Evolutionary conservation across 495 filamentous ascomycete species (phyloP).

Genomic region (Clavariopsis aquatica): DNA sequence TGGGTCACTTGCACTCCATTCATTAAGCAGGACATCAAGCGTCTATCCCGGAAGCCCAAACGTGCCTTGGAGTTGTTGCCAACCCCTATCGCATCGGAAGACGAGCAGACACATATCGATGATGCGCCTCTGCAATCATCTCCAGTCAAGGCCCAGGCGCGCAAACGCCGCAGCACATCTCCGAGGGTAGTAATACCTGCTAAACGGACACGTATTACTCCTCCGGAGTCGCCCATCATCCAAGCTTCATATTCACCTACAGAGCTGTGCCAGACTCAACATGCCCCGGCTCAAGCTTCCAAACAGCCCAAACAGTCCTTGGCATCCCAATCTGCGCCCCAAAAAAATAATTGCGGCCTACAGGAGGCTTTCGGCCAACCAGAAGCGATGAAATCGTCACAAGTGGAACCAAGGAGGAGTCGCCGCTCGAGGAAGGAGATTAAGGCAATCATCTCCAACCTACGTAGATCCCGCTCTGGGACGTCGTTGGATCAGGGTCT

Average conservation of each 20-base stretch:
- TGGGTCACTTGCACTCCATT: conserved; percentile 38
- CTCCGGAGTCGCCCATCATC: neutral
- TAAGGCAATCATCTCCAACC: neutral
- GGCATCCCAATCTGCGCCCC: neutral
- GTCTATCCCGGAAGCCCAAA: conserved; percentile 11
- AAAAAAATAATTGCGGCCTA: neutral
- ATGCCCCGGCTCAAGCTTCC: neutral
- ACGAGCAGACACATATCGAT: neutral
- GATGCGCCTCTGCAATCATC: conserved; percentile 16
- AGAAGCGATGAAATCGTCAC: neutral
- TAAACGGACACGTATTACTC: conserved; percentile 13
- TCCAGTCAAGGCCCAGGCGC: conserved; percentile 2
- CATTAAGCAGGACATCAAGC: conserved; percentile 24
- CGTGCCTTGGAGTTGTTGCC: conserved; percentile 13
- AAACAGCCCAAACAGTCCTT: neutral
- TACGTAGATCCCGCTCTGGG: neutral
- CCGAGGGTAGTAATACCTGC: conserved; percentile 18
- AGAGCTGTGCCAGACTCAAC: neutral
- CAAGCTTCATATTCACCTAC: neutral
- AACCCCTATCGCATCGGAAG: conserved; percentile 9
- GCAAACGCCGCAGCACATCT: conserved; percentile 2
- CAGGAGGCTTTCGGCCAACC: neutral
- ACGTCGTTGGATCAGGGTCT: neutral
- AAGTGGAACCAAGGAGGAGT: neutral
- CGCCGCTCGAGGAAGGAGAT: conserved; percentile 4